These are phyloP conservation scores for Neonectria ditissima DNA, from an alignment of 2,329 filamentous ascomycete genomes.

Conservation along the genomic window DNA sequence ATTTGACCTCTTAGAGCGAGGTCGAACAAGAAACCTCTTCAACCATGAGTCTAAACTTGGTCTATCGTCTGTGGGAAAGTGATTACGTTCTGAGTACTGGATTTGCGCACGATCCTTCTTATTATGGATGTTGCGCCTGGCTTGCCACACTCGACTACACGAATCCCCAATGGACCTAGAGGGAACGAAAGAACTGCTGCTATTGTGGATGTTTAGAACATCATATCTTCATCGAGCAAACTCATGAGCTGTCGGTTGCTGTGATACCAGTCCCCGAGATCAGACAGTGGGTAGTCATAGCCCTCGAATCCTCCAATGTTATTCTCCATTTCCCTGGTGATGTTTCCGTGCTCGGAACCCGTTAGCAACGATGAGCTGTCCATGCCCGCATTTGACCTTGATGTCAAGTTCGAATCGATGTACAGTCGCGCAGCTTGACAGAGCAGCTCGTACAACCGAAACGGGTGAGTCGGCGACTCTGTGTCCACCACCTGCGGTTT, in stretches of 20 bases:
- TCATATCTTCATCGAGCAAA: conserved; percentile 31
- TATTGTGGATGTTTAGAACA: background rate
- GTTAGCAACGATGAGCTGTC: background rate
- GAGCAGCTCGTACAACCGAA: conserved; percentile 51
- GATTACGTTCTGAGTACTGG: too few relatives aligned
- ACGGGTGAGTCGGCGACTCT: conserved; percentile 47
- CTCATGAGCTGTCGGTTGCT: conserved; percentile 35
- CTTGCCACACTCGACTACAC: too few relatives aligned
- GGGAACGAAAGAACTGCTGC: too few relatives aligned
- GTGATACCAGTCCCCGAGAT: conserved; percentile 34
- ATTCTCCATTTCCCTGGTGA: background rate
- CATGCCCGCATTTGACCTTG: background rate
- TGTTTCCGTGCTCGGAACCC: background rate
- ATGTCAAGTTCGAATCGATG: conserved; percentile 20
- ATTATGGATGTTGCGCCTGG: too few relatives aligned
- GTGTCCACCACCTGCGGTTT: conserved; percentile 21
- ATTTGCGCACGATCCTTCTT: too few relatives aligned
- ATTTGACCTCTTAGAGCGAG: background rate
- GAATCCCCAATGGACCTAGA: too few relatives aligned
- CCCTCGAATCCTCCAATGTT: background rate
- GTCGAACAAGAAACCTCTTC: background rate
- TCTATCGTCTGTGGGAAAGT: background rate
- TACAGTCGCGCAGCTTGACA: conserved; percentile 48
- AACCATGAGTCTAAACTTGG: background rate
- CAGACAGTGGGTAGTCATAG: conserved; percentile 5